A percentile compares a stretch with the other conserved stretches of the same genome.
Conservation (phyloP, 2,329 filamentous ascomycete genomes). For the Diplocarpon rosae region DNA sequence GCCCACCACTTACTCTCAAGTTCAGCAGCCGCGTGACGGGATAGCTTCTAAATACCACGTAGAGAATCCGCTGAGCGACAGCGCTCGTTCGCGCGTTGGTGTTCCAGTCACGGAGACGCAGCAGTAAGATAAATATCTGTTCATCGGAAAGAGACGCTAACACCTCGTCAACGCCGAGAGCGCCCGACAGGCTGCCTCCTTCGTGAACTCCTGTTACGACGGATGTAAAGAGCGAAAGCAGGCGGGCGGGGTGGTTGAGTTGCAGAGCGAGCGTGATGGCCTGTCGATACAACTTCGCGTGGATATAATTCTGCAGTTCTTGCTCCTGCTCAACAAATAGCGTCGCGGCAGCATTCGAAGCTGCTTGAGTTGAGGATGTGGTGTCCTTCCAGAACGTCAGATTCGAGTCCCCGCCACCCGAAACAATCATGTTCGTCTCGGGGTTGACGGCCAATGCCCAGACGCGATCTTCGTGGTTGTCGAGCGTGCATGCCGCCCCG, state of each 20-base stretch:
- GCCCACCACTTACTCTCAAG: slow-evolving; percentile 48
- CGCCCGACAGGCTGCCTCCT: slow-evolving; percentile 50
- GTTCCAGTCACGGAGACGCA: slow-evolving; percentile 90
- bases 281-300: slow-evolving; percentile 77
- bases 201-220: slow-evolving; percentile 59
- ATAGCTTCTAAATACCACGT: slow-evolving; percentile 69
- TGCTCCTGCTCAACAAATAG: slow-evolving; percentile 89
- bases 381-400: slow-evolving; percentile 96
- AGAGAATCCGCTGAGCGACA: slow-evolving; percentile 76
- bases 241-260: slow-evolving; percentile 83
- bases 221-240: slow-evolving; percentile 73
- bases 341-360: slow-evolving; percentile 61
- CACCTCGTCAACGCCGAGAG: slow-evolving; percentile 69
- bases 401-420: slow-evolving; percentile 83
- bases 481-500: slow-evolving; percentile 78
- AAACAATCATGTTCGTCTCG: slow-evolving; percentile 62
- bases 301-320: slow-evolving; percentile 84
- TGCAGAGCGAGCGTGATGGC: slow-evolving; percentile 86
- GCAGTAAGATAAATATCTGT: slow-evolving; percentile 73
- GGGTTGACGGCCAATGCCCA: slow-evolving; percentile 77
- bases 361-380: slow-evolving; percentile 65
- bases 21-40: slow-evolving; percentile 66
- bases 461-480: slow-evolving; percentile 93
- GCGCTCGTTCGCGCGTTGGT: slow-evolving; percentile 81
- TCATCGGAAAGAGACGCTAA: slow-evolving; percentile 69